Conservation (phyloP, 805 yeast genomes). For the Saccharomyces jurei region DNA sequence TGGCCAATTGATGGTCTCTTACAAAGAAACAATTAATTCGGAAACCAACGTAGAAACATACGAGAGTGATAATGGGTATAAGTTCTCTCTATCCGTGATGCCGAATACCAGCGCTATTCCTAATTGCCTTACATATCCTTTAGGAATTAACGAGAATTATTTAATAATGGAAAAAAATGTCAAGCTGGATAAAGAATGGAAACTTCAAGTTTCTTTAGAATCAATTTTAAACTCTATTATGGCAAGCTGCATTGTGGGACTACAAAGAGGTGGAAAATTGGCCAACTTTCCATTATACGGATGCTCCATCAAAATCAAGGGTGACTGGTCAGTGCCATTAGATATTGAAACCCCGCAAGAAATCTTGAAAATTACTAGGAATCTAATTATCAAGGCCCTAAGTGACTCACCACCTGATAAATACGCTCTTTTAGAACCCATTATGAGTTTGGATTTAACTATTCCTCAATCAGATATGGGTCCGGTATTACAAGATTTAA, state of each 20-base stretch:
- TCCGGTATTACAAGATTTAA: slow-evolving; percentile 73
- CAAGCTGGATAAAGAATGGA: slow-evolving; percentile 40
- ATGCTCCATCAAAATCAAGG: slow-evolving; percentile 43
- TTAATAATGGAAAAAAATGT: slow-evolving; percentile 25
- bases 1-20: slow-evolving; percentile 82
- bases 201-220: slow-evolving; percentile 39
- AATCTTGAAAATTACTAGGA: slow-evolving; percentile 40
- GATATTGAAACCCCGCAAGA: slow-evolving; percentile 37
- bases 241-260: slow-evolving; percentile 52
- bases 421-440: slow-evolving; percentile 72
- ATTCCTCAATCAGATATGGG: slow-evolving; percentile 72
- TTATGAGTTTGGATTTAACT: slow-evolving; percentile 66
- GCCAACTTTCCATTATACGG: slow-evolving; percentile 46
- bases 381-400: slow-evolving; percentile 37
- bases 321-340: slow-evolving; percentile 43
- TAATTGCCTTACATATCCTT: slow-evolving; percentile 16
- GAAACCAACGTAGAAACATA: slow-evolving; percentile 6
- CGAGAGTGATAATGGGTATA: slow-evolving; percentile 13
- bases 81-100: slow-evolving; percentile 16
- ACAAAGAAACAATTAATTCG: slow-evolving; percentile 56
- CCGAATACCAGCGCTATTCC: slow-evolving; percentile 29
- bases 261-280: slow-evolving; percentile 61
- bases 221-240: slow-evolving; percentile 45
- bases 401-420: slow-evolving; percentile 12
- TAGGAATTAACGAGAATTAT: slow-evolving; percentile 30